Base-by-base conservation (phyloP, 805 yeast genomes). In the Metschnikowia proteae region DNA sequence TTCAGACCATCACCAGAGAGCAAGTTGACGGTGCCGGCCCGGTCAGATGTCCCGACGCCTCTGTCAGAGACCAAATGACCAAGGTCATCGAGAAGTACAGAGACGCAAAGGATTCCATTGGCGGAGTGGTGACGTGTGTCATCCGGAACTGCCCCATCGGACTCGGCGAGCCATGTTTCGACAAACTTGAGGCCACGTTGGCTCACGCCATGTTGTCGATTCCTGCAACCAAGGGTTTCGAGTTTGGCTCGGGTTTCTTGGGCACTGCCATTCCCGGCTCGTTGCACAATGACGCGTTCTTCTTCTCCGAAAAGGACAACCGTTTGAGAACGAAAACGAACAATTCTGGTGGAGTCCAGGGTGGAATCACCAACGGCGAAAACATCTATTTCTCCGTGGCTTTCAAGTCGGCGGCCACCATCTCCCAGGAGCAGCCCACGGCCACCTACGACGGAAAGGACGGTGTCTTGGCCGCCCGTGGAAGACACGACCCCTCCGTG, bases 131-230 rank as follows among this genome's bases (percentile, higher is more conserved):
- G 48, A 94, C 99, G 6, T 94, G 99, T 76, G 98, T 94, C 17
- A 79, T 94, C 40, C 82, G 98, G 68, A 92, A 94, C 69, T 80
- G 87, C 56, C 99, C 99, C 35, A 76, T 85, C 46, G 98, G 98
- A n/a, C 77, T 94, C 38, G 99, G 99, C 55, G 99, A 94, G 74
- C 99, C 99, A 28, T 89, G 90, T 53, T 94, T 94, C 65, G 99
- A 94, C 70, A 94, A 94, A 73, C 74, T 94, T 54, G 99, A 94
- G 76, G 99, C 99, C 30, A 71, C 80, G 61, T 77, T 94, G 55
- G 99, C 98, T 10, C 99, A 94, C 65, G 98, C 98, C 45, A 94
- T 94, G 99, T 74, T 94, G 55, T 91, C 97, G 2, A 81, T 94
- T 54, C 99, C 99, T 22, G 98, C 99, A 39, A 88, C 98, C 41